These are phyloP conservation scores for Bipolaris oryzae DNA, from an alignment of 2,329 filamentous ascomycete genomes.

Conservation along the genomic window DNA sequence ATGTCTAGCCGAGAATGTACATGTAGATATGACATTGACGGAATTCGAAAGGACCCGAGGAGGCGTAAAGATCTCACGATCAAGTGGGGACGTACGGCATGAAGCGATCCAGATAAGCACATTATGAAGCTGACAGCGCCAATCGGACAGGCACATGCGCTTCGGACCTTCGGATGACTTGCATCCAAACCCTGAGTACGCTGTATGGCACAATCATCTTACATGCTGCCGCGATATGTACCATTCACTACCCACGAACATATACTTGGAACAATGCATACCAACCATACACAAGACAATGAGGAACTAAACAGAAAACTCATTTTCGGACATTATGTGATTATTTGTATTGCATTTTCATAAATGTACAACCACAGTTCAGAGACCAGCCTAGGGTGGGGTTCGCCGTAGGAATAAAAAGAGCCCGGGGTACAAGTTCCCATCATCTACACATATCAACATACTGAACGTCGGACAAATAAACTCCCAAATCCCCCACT, in stretches of 20 bases:
- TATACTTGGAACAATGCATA: not conserved
- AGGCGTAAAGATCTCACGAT: not conserved
- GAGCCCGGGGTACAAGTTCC: conserved; percentile 9
- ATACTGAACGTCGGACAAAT: conserved; percentile 11
- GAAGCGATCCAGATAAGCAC: no score
- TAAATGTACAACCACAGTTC: conserved; percentile 27
- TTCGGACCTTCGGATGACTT: conserved; percentile 1
- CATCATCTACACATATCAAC: conserved; percentile 33
- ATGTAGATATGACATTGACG: no score
- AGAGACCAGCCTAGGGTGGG: conserved; percentile 16
- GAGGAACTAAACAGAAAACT: not conserved
- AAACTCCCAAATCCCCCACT: not conserved
- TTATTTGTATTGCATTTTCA: conserved; percentile 22
- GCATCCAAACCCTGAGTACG: not conserved
- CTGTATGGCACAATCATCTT: no score
- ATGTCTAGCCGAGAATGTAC: not conserved
- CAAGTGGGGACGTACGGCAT: not conserved
- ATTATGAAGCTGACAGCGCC: not conserved
- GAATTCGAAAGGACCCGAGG: no score
- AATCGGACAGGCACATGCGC: not conserved
- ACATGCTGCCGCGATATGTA: no score
- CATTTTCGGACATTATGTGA: not conserved
- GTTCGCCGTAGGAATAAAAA: conserved; percentile 7
- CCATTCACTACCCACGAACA: no score
- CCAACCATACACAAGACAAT: not conserved